Conservation (phyloP, 495 filamentous ascomycete genomes). For the Glarea lozoyensis region DNA sequence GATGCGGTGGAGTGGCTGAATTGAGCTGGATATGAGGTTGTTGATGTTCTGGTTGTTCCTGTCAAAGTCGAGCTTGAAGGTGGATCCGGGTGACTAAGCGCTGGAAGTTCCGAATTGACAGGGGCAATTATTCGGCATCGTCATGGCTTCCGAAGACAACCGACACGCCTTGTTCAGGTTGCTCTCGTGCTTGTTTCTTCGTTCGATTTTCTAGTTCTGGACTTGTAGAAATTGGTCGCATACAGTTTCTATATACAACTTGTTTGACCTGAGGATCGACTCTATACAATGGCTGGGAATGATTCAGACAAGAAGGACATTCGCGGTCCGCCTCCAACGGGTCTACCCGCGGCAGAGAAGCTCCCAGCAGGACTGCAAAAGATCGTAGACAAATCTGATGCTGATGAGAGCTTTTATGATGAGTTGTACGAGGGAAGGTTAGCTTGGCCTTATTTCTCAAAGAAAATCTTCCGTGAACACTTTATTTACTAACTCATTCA, state of each 20-base stretch:
- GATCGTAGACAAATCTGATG: conserved; percentile 53
- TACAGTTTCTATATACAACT: no score
- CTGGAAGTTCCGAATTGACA: background rate
- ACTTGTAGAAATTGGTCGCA: no score
- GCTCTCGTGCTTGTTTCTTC: no score
- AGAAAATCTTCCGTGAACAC: no score
- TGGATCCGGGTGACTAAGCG: conserved; percentile 6
- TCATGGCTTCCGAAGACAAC: background rate
- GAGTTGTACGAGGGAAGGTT: conserved; percentile 74
- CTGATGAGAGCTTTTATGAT: conserved; percentile 70
- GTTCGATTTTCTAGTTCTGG: no score
- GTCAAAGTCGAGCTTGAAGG: conserved; percentile 11
- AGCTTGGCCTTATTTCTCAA: no score
- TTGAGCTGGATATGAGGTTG: conserved; percentile 22
- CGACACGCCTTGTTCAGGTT: no score
- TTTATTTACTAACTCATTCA: no score
- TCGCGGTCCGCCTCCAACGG: conserved; percentile 19
- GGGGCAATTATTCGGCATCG: background rate
- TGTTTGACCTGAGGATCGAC: no score
- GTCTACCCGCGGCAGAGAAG: conserved; percentile 48
- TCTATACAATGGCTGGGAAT: conserved; percentile 21
- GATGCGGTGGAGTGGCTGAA: conserved; percentile 10
- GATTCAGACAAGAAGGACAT: conserved; percentile 12
- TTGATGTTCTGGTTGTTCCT: conserved; percentile 10
- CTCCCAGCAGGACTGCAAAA: conserved; percentile 64